Evolutionary conservation across 2,329 filamentous ascomycete species (phyloP), one percentile per base, ranked within the genome.

Genomic region (Hypocrella siamensis): DNA sequence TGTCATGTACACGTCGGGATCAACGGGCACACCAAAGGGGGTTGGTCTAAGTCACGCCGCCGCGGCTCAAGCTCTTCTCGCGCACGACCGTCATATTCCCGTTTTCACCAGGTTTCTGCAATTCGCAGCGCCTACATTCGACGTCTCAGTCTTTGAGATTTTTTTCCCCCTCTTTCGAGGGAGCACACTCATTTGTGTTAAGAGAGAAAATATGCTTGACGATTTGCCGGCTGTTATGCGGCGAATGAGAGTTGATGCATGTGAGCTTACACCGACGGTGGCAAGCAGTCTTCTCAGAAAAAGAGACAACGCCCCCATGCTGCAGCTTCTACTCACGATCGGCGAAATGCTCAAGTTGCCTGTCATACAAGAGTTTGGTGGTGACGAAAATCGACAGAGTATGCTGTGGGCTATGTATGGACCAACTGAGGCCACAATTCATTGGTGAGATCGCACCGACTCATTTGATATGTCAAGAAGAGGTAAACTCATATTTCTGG

Each of bases 321-420:
- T 94, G 24, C 73, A 67, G 32, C 54, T 86, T 1, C 61, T 94
- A 1, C 57, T 94, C 17, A 93, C 85, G 0, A 93, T 93, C 42
- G 86, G 86, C 5, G 86, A 94, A 53, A 93, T 93, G 85, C 67
- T 94, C 22, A 93, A 80, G 4, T 62, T 67, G 26, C 68, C 72
- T 7, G 77, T 94, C 2, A 65, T 93, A 16, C 58, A 70, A 22
- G 83, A 92, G 46, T 94, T 90, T 60, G 84, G 83, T 5, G 71
- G 71, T 3, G 57, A 60, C 8, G 46, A 52, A 1, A 47, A 46
- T 1, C 55, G 54, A 6, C 48, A 59, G 2, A 76, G 79, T 41
- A 75, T 93, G 27, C 62, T 94, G 1, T 86, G 83, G 68, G 86
- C 77, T 21, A 93, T 93, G 84, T 94, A 94, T 47, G 86, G 86